Evolutionary conservation across 2,329 filamentous ascomycete species (phyloP), one percentile per base, ranked within the genome.

Genomic region (Fusarium mangiferae): DNA sequence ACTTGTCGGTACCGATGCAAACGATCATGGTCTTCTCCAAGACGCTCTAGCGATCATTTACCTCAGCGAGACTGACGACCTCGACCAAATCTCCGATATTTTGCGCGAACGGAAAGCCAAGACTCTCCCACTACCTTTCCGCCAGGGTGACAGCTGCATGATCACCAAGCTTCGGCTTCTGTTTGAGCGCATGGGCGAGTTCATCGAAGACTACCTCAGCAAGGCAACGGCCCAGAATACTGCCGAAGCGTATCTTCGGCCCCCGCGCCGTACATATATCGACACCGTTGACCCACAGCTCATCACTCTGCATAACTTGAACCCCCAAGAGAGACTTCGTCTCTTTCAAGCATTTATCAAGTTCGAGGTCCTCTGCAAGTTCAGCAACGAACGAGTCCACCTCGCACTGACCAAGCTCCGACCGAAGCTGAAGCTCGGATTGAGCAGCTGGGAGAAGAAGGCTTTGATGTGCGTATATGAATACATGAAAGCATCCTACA

Each of bases 381-480:
- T 62, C 5, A 2, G 8, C 17, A 9, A 11, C 30, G 15, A 3
- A 7, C 24, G 3, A n/a, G 14, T 20, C n/a, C 3, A 14, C 3
- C 6, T 4, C n/a, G 49, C 30, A 15, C 18, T 4, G 49, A 13
- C n/a, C 9, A 20, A 17, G n/a, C 11, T 26, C 24, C 13, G 12
- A 36, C 15, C 18, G 30, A 5, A 20, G 7, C 7, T 9, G 18
- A 13, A 11, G 30, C 12, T 24, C 17, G 10, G 20, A 12, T 8
- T 41, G 5, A 30, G 18, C 24, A 12, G 30, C 9, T 22, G 28
- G 52, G 62, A 66, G 13, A 15, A 26, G 3, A 30, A 66, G 17
- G 18, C 46, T 11, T 14, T 59, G 7, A 5, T 15, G 13, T 69
- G 65, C 41, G 62, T 74, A 13, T 26, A 59, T 10, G n/a, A 51